A percentile compares a stretch with the other conserved stretches of the same genome.
Evolutionary conservation across 192 early-diverging fungal genomes (phyloP).

Genomic region (Pilobolus umbonatus): DNA sequence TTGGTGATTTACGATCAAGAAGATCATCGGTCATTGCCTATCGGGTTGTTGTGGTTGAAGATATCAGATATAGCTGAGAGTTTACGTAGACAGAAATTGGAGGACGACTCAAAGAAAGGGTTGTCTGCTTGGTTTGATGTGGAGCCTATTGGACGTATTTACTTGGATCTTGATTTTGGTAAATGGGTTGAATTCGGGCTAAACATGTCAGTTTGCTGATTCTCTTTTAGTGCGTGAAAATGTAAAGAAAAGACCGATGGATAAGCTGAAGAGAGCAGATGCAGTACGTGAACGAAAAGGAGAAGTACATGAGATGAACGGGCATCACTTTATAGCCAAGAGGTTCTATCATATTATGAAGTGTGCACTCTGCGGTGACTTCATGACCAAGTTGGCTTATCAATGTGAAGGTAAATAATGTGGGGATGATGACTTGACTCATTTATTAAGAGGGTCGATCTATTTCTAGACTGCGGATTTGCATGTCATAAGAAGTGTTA

Average conservation of each 20-base stretch:
- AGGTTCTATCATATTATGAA: slow-evolving; percentile 96
- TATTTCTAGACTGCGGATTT: slow-evolving; percentile 75
- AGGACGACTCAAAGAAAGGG: slow-evolving; percentile 21
- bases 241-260: slow-evolving; percentile 42
- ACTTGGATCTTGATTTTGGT: slow-evolving; percentile 81
- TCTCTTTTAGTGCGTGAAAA: slow-evolving; percentile 25
- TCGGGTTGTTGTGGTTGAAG: slow-evolving; percentile 90
- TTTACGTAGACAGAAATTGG: slow-evolving; percentile 64
- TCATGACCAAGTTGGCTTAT: slow-evolving; percentile 83
- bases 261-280: slow-evolving; percentile 62
- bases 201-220: neutral
- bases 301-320: slow-evolving; percentile 77
- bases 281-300: slow-evolving; percentile 78
- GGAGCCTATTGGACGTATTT: slow-evolving; percentile 87
- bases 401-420: slow-evolving; percentile 75
- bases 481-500: slow-evolving; percentile 92
- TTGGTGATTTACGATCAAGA: slow-evolving; percentile 78
- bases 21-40: slow-evolving; percentile 42
- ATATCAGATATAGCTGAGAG: slow-evolving; percentile 88
- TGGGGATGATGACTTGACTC: neutral
- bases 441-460: neutral
- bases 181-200: no score
- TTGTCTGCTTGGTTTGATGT: slow-evolving; percentile 80
- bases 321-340: slow-evolving; percentile 86
- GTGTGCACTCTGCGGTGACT: slow-evolving; percentile 91